Conservation (phyloP, 257 asterid genomes). For the Vinca minor region DNA sequence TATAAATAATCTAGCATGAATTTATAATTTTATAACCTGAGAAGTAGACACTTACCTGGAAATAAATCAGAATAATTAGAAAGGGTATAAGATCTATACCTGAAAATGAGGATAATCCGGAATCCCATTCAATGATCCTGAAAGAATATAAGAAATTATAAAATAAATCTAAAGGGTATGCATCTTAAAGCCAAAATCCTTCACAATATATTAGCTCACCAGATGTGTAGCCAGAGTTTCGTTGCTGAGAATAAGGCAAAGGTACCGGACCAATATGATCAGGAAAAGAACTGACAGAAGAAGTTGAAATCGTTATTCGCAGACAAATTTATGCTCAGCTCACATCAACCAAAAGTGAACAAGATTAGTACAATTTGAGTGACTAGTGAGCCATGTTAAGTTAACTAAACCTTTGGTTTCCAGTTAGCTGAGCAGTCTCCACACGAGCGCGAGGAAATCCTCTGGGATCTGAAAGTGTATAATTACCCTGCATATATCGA, state of each 20-base stretch:
- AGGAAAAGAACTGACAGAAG: slow-evolving; percentile 13
- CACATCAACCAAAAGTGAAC: background rate
- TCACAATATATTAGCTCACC: slow-evolving; percentile 20
- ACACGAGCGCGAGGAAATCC: slow-evolving; percentile 26
- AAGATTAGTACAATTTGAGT: background rate
- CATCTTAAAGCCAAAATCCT: background rate
- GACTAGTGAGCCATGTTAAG: background rate
- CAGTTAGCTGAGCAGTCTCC: slow-evolving; percentile 31
- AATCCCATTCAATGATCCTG: slow-evolving; percentile 11
- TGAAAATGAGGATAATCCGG: slow-evolving; percentile 7
- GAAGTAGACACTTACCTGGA: background rate
- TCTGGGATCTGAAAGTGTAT: slow-evolving; percentile 30
- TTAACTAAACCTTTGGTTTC: slow-evolving; percentile 35
- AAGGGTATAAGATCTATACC: background rate
- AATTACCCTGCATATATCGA: slow-evolving; percentile 32
- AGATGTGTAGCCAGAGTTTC: slow-evolving; percentile 6
- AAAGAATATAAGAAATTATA: slow-evolving; percentile 4
- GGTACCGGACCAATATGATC: slow-evolving; percentile 13
- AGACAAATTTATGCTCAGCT: background rate
- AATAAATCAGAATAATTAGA: background rate
- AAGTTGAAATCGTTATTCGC: slow-evolving; percentile 6
- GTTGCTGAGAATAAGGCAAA: slow-evolving; percentile 17
- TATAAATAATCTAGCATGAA: background rate
- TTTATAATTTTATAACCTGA: background rate
- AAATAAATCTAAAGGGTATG: slow-evolving; percentile 2